Evolutionary conservation across 768 basidiomycete genomes (phyloP), one percentile per base, ranked within the genome.

Genomic region (Suillus occidentalis): DNA sequence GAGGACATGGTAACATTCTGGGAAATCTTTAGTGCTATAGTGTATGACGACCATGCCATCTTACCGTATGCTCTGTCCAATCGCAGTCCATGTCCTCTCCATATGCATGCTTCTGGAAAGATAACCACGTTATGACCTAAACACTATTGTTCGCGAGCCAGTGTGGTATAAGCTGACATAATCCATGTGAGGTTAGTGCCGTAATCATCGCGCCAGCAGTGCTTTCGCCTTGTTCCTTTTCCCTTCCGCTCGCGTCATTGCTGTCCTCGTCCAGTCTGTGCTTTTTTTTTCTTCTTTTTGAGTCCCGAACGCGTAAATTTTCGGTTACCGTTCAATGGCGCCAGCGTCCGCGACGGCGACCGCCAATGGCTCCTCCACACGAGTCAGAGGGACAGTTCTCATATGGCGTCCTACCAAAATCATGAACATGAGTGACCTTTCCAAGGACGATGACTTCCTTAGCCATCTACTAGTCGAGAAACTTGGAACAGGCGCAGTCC

Each of bases 341-440:
- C 57, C 76, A 65, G 58, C 58, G 58, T 59, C 58, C 25, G 68
- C 71, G 68, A 69, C 75, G 66, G 69, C 61, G 69, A 63, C 70
- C 49, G 70, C 70, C 57, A 67, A 70, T 22, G 68, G 63, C 62
- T 74, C 75, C 10, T 69, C 65, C 34, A 65, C 71, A 47, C 49
- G 61, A 40, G 25, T 18, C 8, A 65, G 40, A 62, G 63, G 68
- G 22, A 66, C 70, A 63, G 63, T 72, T 64, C 72, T 88, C 64
- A 70, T 79, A 79, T 94, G 92, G 92, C 87, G 89, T 50, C 88
- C 88, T 22, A 94, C 91, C 58, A 93, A 91, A 82, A 89, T 91
- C 70, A 94, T 94, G 92, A 91, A 92, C 80, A 90, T 92, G 84
- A 85, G 86, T 77, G 93, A 95, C 85, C 85, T 95, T 66, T 91